Conservation (phyloP, 441 rosid genomes). For the Populus trichocarpa region DNA sequence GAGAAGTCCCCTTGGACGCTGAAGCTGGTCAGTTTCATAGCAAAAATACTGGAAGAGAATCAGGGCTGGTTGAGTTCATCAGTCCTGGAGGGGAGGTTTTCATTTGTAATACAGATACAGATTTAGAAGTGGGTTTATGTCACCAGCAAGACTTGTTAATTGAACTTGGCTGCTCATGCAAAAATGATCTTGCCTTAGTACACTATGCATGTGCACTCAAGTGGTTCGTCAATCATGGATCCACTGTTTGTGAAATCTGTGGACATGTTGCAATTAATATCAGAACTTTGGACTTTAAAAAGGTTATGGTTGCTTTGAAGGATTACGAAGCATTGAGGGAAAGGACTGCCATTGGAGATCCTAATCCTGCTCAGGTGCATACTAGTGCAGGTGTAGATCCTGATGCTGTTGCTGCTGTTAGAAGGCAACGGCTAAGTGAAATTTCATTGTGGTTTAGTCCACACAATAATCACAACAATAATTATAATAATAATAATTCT, state of each 20-base stretch:
- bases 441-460: slow-evolving; percentile 86
- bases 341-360: slow-evolving; percentile 80
- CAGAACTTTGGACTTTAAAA: slow-evolving; percentile 52
- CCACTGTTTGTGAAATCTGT: slow-evolving; percentile 88
- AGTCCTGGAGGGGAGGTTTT: slow-evolving; percentile 88
- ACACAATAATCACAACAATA: slow-evolving; percentile 24
- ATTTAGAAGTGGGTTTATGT: slow-evolving; percentile 71
- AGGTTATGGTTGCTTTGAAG: slow-evolving; percentile 61
- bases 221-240: slow-evolving; percentile 94
- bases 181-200: slow-evolving; percentile 78
- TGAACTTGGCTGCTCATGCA: slow-evolving; percentile 92
- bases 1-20: slow-evolving; percentile 20
- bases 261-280: slow-evolving; percentile 60
- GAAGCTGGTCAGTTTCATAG: neutral
- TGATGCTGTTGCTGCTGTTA: slow-evolving; percentile 89
- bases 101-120: slow-evolving; percentile 43
- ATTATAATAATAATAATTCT: slow-evolving; percentile 28
- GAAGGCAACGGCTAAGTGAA: slow-evolving; percentile 87
- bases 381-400: slow-evolving; percentile 63
- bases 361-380: slow-evolving; percentile 52
- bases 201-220: slow-evolving; percentile 94
- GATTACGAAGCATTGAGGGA: slow-evolving; percentile 75
- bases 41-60: slow-evolving; percentile 34
- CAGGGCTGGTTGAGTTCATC: slow-evolving; percentile 63
- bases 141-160: slow-evolving; percentile 47